Conservation (phyloP, 805 yeast genomes). For the Lipomyces orientalis region DNA sequence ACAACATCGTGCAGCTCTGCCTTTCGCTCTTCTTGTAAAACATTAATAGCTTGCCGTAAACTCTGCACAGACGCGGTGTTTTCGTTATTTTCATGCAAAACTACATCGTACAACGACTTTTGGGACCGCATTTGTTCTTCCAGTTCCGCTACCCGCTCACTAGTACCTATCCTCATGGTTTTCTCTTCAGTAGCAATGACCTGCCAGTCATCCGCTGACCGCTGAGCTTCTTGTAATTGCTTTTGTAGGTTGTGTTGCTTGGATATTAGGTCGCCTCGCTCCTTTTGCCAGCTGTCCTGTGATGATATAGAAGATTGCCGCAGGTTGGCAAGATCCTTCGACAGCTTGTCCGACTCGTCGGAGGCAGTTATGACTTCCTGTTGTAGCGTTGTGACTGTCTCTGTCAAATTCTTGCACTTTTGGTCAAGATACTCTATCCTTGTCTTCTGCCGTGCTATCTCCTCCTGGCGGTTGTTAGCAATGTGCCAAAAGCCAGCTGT, state of each 20-base stretch:
- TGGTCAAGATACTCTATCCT: conserved; percentile 44
- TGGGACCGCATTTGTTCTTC: conserved; percentile 44
- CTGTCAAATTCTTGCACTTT: conserved; percentile 47
- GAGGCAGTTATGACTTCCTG: conserved; percentile 47
- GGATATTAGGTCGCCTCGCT: conserved; percentile 28
- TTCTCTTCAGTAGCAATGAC: conserved; percentile 48
- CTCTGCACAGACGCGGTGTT: conserved; percentile 40
- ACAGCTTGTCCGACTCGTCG: conserved; percentile 42
- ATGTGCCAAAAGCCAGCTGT: background rate
- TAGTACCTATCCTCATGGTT: conserved; percentile 28
- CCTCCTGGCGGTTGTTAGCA: conserved; percentile 26
- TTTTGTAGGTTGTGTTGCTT: conserved; percentile 32
- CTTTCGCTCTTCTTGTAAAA: conserved; percentile 39
- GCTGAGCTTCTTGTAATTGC: conserved; percentile 36
- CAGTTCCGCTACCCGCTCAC: conserved; percentile 41
- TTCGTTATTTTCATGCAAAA: conserved; percentile 17
- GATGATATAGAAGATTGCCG: conserved; percentile 37
- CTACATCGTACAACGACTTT: conserved; percentile 27
- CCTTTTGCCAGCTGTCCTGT: conserved; percentile 41
- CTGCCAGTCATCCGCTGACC: conserved; percentile 43
- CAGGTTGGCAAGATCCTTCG: conserved; percentile 41
- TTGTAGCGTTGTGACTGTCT: conserved; percentile 48
- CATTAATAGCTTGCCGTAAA: conserved; percentile 44
- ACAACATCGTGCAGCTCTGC: conserved; percentile 47
- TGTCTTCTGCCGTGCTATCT: conserved; percentile 34